Conservation (phyloP, 1,284 basidiomycete species). For the Leccinum griseonigrum region DNA sequence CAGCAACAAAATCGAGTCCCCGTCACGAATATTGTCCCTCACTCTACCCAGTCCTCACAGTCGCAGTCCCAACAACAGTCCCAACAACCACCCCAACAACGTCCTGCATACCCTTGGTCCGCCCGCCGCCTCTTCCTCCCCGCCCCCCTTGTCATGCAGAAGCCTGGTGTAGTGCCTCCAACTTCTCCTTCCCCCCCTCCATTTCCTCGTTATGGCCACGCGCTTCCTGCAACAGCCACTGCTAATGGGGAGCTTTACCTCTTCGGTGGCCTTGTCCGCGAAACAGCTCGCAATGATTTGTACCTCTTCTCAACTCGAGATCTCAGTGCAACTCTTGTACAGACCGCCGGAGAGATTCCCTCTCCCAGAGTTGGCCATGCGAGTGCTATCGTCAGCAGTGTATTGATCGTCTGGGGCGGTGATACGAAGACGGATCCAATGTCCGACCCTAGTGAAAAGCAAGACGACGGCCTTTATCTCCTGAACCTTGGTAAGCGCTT, state of each 20-base stretch:
- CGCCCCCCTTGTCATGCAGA: constrained; percentile 61
- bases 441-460: constrained; percentile 70
- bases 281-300: constrained; percentile 90
- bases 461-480: constrained; percentile 95
- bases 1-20: constrained; percentile 27
- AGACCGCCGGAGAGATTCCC: constrained; percentile 90
- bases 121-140: constrained; percentile 65
- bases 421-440: constrained; percentile 82
- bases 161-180: constrained; percentile 57
- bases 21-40: constrained; percentile 22
- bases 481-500: constrained; percentile 79
- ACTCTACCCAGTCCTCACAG: constrained; percentile 26
- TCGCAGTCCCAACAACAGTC: constrained; percentile 25
- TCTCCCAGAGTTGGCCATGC: constrained; percentile 94
- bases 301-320: constrained; percentile 87
- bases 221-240: constrained; percentile 85
- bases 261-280: constrained; percentile 95
- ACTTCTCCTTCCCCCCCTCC: constrained; percentile 74
- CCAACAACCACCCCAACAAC: constrained; percentile 39
- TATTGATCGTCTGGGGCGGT: constrained; percentile 97
- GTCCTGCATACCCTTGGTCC: constrained; percentile 79
- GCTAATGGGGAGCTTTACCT: constrained; percentile 89
- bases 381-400: constrained; percentile 92
- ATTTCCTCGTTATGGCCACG: constrained; percentile 97
- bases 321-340: constrained; percentile 73